Evolutionary conservation across 306 rosid species (phyloP).

Genomic region (Luffa aegyptiaca): DNA sequence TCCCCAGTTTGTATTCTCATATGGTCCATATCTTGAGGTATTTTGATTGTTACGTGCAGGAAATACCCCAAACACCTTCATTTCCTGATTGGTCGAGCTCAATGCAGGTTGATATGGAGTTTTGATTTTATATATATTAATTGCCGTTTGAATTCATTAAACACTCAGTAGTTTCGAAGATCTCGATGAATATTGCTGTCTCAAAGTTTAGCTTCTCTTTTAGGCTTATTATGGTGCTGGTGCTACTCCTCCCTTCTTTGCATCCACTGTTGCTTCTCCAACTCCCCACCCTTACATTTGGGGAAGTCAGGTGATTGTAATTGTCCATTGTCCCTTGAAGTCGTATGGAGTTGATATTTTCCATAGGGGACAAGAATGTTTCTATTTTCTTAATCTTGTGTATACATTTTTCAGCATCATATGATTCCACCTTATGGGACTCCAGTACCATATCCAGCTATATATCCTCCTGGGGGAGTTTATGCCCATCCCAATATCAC

Average conservation of each 20-base stretch:
- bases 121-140: neutral
- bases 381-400: neutral
- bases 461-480: slow-evolving; percentile 85
- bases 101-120: slow-evolving; percentile 56
- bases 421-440: slow-evolving; percentile 89
- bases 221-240: slow-evolving; percentile 96
- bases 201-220: slow-evolving; percentile 21
- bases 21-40: neutral
- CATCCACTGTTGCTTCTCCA: slow-evolving; percentile 81
- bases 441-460: slow-evolving; percentile 86
- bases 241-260: slow-evolving; percentile 77
- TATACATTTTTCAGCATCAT: slow-evolving; percentile 56
- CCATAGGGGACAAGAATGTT: neutral
- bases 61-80: slow-evolving; percentile 50
- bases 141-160: neutral
- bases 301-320: slow-evolving; percentile 75
- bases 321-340: slow-evolving; percentile 2
- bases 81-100: slow-evolving; percentile 94
- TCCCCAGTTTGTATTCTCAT: neutral
- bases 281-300: slow-evolving; percentile 88
- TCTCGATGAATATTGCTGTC: slow-evolving; percentile 6
- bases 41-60: slow-evolving; percentile 30
- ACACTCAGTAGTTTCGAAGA: neutral
- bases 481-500: slow-evolving; percentile 93
- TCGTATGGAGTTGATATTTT: neutral